Conservation (phyloP, 306 rosid genomes). For the Arachis stenosperma region DNA sequence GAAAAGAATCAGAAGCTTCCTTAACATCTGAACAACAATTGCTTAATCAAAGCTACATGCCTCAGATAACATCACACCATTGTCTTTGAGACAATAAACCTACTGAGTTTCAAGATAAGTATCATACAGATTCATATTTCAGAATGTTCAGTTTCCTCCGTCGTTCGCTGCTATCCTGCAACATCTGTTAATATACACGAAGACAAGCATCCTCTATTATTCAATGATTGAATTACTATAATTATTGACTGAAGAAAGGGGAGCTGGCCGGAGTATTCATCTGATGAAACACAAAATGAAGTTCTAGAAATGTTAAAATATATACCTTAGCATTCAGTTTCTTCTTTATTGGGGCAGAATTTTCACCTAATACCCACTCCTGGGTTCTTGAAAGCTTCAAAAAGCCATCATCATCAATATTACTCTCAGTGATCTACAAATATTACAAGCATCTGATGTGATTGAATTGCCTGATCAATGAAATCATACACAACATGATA, state of each 20-base stretch:
- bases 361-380: conserved; percentile 63
- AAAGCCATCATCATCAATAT: conserved; percentile 53
- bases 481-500: conserved; percentile 5
- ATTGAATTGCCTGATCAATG: conserved; percentile 16
- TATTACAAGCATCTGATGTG: neutral
- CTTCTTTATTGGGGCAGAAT: conserved; percentile 60
- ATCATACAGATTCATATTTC: conserved; percentile 91
- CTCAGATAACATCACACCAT: neutral
- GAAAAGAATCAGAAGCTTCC: conserved; percentile 36
- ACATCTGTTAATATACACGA: conserved; percentile 49
- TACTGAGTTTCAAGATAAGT: conserved; percentile 51
- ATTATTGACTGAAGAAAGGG: conserved; percentile 27
- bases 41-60: conserved; percentile 28
- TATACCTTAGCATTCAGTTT: conserved; percentile 61
- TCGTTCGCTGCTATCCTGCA: conserved; percentile 69
- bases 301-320: neutral
- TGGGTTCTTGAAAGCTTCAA: conserved; percentile 59
- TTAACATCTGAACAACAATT: conserved; percentile 15
- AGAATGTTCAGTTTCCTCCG: conserved; percentile 83
- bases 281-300: neutral
- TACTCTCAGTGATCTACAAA: conserved; percentile 45
- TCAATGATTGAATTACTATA: conserved; percentile 9
- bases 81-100: conserved; percentile 39
- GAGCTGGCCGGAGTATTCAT: conserved; percentile 11
- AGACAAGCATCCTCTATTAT: conserved; percentile 23